These are phyloP conservation scores for Chalciporus piperatus DNA, from an alignment of 768 basidiomycete species.

Conservation along the genomic window DNA sequence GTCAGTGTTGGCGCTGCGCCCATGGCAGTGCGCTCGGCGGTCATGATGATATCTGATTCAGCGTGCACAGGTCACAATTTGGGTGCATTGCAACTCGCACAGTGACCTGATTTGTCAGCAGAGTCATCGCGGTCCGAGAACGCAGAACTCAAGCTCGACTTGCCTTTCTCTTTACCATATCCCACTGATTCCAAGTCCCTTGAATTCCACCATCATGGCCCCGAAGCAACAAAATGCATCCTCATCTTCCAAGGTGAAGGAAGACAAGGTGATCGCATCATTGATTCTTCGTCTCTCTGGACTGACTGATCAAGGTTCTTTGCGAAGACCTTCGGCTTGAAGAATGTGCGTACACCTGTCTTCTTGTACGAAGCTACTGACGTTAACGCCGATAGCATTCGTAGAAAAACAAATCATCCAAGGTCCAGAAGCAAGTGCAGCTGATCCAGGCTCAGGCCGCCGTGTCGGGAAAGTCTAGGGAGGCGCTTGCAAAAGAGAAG, in stretches of 20 bases:
- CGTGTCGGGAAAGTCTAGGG: conserved; percentile 75
- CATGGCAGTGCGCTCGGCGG: background rate
- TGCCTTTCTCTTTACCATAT: background rate
- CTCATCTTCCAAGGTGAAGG: conserved; percentile 67
- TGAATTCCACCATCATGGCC: conserved; percentile 49
- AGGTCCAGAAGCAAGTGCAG: conserved; percentile 84
- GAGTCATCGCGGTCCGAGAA: no score
- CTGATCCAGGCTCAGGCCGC: conserved; percentile 77
- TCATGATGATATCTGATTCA: background rate
- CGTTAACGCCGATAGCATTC: conserved; percentile 5
- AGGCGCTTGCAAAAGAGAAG: conserved; percentile 77
- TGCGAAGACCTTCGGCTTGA: conserved; percentile 80
- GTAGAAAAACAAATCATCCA: conserved; percentile 93
- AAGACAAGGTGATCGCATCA: conserved; percentile 65
- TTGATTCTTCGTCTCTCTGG: conserved; percentile 6
- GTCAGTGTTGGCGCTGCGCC: background rate
- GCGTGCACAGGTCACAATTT: no score
- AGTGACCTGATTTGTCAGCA: background rate
- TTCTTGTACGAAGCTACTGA: conserved; percentile 4
- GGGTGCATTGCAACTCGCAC: no score
- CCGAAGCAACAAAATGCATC: conserved; percentile 70
- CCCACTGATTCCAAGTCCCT: background rate
- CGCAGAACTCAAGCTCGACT: no score
- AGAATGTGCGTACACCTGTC: conserved; percentile 58
- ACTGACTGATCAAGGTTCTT: conserved; percentile 30